Percentiles rank a stretch among this genome's conserved stretches.
Conservation (phyloP, 352 stramenopile genomes). For the Phytophthora quininea region DNA sequence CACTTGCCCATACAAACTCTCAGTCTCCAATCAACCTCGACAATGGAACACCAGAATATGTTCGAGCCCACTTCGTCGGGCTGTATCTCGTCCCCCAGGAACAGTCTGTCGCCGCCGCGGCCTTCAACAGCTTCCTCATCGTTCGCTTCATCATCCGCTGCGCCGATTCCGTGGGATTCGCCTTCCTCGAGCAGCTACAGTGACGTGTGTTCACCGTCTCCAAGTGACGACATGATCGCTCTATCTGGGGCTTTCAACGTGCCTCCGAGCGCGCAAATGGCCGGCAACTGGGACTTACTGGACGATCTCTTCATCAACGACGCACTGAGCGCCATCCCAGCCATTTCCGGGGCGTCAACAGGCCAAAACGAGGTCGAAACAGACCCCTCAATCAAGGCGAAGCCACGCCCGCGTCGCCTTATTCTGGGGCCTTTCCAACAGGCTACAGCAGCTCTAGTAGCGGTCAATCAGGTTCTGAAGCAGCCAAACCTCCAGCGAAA, state of each 20-base stretch:
- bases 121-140: conserved; percentile 4
- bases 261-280: conserved; percentile 4
- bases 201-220: conserved; percentile 11
- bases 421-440: conserved; percentile 12
- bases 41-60: not conserved
- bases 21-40: not conserved
- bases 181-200: conserved; percentile 22
- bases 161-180: conserved; percentile 8
- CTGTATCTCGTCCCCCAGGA: not conserved
- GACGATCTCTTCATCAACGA: conserved; percentile 65
- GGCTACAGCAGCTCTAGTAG: conserved; percentile 14
- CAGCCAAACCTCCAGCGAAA: not conserved
- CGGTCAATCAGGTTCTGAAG: conserved; percentile 1
- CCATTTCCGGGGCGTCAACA: conserved; percentile 1
- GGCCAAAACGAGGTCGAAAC: conserved; percentile 6
- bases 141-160: conserved; percentile 3
- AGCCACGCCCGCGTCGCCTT: conserved; percentile 18
- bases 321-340: conserved; percentile 26
- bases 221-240: conserved; percentile 8
- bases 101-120: not conserved
- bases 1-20: not conserved
- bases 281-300: conserved; percentile 61
- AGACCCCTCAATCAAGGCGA: conserved; percentile 9
- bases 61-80: not conserved
- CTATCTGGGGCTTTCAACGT: not conserved